Evolutionary conservation across 106 monocot genomes (phyloP).

Genomic region (Apostasia shenzhenica): DNA sequence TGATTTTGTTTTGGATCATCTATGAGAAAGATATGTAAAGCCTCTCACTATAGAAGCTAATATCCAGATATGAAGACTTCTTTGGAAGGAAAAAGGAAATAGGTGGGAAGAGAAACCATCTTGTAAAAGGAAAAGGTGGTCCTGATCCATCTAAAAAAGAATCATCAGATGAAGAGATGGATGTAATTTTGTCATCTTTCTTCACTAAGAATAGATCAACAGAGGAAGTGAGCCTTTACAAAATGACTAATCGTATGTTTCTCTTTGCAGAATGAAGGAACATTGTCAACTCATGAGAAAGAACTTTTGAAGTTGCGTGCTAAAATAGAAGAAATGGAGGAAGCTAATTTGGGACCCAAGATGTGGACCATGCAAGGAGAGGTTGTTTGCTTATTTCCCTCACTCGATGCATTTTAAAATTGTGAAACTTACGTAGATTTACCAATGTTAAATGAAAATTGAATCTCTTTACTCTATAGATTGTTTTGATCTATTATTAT

Average conservation of each 20-base stretch:
- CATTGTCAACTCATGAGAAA: constrained; percentile 73
- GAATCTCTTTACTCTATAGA: neutral
- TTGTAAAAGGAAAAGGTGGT: constrained; percentile 12
- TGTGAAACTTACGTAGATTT: neutral
- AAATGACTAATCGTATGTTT: neutral
- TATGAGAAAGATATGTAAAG: too few relatives aligned
- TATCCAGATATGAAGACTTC: constrained; percentile 83
- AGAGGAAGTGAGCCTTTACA: neutral
- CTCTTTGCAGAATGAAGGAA: constrained; percentile 32
- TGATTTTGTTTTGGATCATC: too few relatives aligned
- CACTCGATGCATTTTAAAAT: neutral
- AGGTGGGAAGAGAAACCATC: constrained; percentile 13
- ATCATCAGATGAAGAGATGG: constrained; percentile 25
- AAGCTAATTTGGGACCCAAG: constrained; percentile 73
- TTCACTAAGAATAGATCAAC: neutral
- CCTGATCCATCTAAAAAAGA: constrained; percentile 24
- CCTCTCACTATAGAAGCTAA: neutral
- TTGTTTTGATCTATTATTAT: neutral
- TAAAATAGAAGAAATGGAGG: constrained; percentile 85
- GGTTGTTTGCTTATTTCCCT: constrained; percentile 26
- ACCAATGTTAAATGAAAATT: neutral
- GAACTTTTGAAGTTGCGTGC: constrained; percentile 39
- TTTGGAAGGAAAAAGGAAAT: constrained; percentile 42
- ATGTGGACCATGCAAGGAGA: constrained; percentile 94
- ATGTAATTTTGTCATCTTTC: constrained; percentile 11